Evolutionary conservation across 2,329 filamentous ascomycete genomes (phyloP), one percentile per base, ranked within the genome.

Genomic region (Phyllosticta ampelicida): DNA sequence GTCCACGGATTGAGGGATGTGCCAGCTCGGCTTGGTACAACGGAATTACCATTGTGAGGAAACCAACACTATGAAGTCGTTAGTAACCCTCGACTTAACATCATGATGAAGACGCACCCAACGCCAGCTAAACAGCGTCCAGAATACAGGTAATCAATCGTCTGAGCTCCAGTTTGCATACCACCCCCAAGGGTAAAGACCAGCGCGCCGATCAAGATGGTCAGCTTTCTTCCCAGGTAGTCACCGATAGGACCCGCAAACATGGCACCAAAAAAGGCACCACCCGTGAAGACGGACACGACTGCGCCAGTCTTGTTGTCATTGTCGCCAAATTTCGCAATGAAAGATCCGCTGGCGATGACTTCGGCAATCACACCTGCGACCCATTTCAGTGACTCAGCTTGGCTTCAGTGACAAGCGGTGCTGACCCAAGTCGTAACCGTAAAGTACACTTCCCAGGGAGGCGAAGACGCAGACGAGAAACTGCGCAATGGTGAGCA

Each of bases 1-100:
- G 77, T 11, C 88, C 89, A 69, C 89, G 82, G 65, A 92, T 92
- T 60, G 79, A 80, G 1, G 89, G 89, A 68, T 92, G 89, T 3
- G 86, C 84, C 21, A 92, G 78, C 66, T 94, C 89, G 20, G 86
- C 87, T 68, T 91, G 88, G 68, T 90, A 92, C 0, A 91, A 71
- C 1, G 87, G 83, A 44, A 86, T 75, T 61, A 85, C 82, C 82
- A 85, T 85, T 62, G 78, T 78, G 8, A 86, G 72, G 57, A 82
- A 75, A 9, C 83, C 83, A 55, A 86, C 79, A 62, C 80, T 44
- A 5, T 6, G 16, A n/a, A 44, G 13, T 2, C 13, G 36, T 44
- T 78, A n/a, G 36, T n/a, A 44, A 1, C 58, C 23, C 23, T 18
- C 21, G 19, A 21, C 13, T 21, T 18, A 51, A 13, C 16, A 26